Base-by-base conservation (phyloP, 148 eudicot species). In the Heliamphora exappendiculata region DNA sequence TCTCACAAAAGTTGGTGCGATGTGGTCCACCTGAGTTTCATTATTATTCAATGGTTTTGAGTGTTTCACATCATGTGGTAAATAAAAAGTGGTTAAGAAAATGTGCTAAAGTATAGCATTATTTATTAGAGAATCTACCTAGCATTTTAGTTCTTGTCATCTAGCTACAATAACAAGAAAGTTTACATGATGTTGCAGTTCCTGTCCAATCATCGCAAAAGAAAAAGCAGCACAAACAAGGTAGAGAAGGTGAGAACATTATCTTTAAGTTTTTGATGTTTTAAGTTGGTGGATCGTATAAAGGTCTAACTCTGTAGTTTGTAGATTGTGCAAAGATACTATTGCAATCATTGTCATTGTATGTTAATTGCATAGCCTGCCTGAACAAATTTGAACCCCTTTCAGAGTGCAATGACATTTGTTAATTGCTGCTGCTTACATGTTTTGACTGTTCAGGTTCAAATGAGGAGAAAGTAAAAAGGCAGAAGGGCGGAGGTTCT, bases 401-500 rank as follows among this genome's bases (percentile, higher is more conserved):
- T 62, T n/a, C 28, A 29, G 65, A 60, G 37, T 29, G 26, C 16
- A 0, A 29, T 29, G 36, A 12, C 36, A 60, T 60, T 29, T 24
- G 13, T 28, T 24, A 31, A 39, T 34, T 19, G 3, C 26, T 34
- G 24, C 69, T n/a, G 39, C 44, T 65, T 36, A 8, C 16, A 11
- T n/a, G 49, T 31, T 49, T 78, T 42, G 1, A 37, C 53, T 28
- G 33, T 76, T 78, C 59, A 82, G 89, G 70, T 81, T 75, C 31
- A 58, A 81, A 83, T 34, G 69, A 81, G 68, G 64, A 70, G 59
- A 82, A 83, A 76, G 76, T 62, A 19, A 89, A 89, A 70, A 80
- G 54, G 47, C 87, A 64, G 55, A 84, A 84, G 74, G 87, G 82
- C 42, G 73, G 67, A 54, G 36, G 59, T 74, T 74, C 84, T 22